A percentile compares a stretch with the other conserved stretches of the same genome.
Evolutionary conservation across 2,329 filamentous ascomycete species (phyloP).

Genomic region (Penicillium fuscoglaucum): DNA sequence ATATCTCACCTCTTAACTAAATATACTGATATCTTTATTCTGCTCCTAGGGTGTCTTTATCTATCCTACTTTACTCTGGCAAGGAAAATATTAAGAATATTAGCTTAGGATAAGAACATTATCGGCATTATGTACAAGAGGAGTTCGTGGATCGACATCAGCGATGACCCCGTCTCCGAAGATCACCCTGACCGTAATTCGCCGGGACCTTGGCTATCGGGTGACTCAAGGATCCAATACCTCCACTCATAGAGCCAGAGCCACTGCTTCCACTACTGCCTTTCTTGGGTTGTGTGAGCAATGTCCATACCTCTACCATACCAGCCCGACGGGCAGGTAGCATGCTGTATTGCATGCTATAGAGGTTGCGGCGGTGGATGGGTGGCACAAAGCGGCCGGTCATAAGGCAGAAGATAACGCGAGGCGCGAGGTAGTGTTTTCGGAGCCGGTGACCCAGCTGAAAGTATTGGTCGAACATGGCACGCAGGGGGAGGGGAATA

Average conservation of each 20-base stretch:
- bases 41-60: not conserved
- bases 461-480: constrained; percentile 97
- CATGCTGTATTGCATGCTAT: constrained; percentile 98
- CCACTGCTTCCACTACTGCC: constrained; percentile 25
- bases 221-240: constrained; percentile 28
- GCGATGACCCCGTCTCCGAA: constrained; percentile 37
- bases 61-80: not conserved
- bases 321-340: constrained; percentile 77
- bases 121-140: constrained; percentile 13
- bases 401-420: constrained; percentile 81
- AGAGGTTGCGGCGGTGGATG: constrained; percentile 90
- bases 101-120: constrained; percentile 4
- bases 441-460: constrained; percentile 88
- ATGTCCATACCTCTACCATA: constrained; percentile 82
- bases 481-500: constrained; percentile 82
- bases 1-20: constrained; percentile 3
- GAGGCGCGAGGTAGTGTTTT: constrained; percentile 90
- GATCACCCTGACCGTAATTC: constrained; percentile 35
- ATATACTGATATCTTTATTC: not conserved
- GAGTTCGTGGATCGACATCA: constrained; percentile 18
- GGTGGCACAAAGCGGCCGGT: constrained; percentile 93
- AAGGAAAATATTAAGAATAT: not conserved
- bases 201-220: constrained; percentile 36
- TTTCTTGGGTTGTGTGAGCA: constrained; percentile 56
- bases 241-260: constrained; percentile 27